phyloP scores from a whole-genome alignment of 441 rosid genomes.

The Theobroma grandiflorum region DNA sequence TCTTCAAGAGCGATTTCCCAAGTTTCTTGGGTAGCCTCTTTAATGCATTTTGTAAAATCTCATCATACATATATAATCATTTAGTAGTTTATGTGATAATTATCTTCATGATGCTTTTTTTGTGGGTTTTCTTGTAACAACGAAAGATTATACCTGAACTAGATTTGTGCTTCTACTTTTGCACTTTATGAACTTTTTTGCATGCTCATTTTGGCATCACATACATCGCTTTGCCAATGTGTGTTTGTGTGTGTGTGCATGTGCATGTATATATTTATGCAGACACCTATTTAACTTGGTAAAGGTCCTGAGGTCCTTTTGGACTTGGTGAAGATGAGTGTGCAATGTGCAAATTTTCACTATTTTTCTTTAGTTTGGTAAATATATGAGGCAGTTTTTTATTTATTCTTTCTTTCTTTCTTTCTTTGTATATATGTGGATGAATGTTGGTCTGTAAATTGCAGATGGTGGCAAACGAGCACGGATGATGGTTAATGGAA shows the following conservation, averaged over 20 bases:
- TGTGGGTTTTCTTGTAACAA: conserved; percentile 5
- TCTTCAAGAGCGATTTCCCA: background rate
- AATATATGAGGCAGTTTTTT: conserved; percentile 16
- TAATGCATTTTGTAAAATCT: background rate
- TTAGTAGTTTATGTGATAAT: conserved; percentile 10
- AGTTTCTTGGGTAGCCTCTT: conserved; percentile 9
- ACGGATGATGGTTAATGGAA: conserved; percentile 71
- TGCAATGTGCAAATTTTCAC: background rate
- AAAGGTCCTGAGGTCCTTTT: background rate
- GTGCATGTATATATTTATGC: conserved; percentile 13
- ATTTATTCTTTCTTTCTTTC: conserved; percentile 17
- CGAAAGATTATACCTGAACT: background rate
- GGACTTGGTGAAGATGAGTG: conserved; percentile 10
- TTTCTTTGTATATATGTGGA: conserved; percentile 25
- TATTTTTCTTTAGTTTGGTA: conserved; percentile 3
- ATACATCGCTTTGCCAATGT: background rate
- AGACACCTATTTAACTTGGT: conserved; percentile 1
- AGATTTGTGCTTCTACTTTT: background rate
- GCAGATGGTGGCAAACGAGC: conserved; percentile 79
- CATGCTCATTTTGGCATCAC: background rate
- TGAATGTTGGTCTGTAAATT: conserved; percentile 43
- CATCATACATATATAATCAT: background rate
- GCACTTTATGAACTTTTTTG: background rate
- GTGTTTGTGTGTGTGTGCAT: background rate
- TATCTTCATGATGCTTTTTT: background rate